phyloP scores from a whole-genome alignment of 257 asterid species.

The Penstemon davidsonii region DNA sequence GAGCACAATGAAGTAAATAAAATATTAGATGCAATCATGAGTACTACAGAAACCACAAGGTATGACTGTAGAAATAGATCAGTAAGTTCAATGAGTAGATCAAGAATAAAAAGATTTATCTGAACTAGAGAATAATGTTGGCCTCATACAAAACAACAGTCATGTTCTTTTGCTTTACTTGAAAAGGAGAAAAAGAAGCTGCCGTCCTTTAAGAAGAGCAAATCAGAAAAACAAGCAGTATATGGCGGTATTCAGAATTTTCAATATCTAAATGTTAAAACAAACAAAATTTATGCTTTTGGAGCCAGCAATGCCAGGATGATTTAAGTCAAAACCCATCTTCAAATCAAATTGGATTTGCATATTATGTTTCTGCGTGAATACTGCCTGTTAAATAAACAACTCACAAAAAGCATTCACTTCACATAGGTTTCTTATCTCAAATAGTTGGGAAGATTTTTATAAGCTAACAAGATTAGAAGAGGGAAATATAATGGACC shows the following conservation, averaged over 20 bases:
- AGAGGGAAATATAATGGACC: slow-evolving; percentile 1
- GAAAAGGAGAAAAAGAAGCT: not conserved
- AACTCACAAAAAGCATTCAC: slow-evolving; percentile 1
- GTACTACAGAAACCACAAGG: not conserved
- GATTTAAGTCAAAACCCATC: not conserved
- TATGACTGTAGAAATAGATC: not conserved
- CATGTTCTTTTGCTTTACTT: slow-evolving; percentile 3
- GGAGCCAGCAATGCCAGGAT: slow-evolving; percentile 5
- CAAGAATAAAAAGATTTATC: slow-evolving; percentile 10
- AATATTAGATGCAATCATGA: not conserved
- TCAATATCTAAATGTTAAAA: not conserved
- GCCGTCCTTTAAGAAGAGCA: slow-evolving; percentile 13
- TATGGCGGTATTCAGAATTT: not conserved
- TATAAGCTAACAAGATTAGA: slow-evolving; percentile 5
- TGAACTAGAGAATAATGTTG: not conserved
- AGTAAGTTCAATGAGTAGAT: slow-evolving; percentile 15
- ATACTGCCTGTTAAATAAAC: slow-evolving; percentile 17
- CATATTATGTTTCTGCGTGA: not conserved
- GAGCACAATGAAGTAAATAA: slow-evolving; percentile 20
- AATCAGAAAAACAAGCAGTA: slow-evolving; percentile 24
- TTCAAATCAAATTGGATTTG: slow-evolving; percentile 5
- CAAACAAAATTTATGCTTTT: not conserved
- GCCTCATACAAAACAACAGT: slow-evolving; percentile 10
- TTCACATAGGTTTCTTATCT: slow-evolving; percentile 2
- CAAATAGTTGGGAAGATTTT: not conserved